Base-by-base conservation (phyloP, 768 basidiomycete species). In the Boletus insuetus region DNA sequence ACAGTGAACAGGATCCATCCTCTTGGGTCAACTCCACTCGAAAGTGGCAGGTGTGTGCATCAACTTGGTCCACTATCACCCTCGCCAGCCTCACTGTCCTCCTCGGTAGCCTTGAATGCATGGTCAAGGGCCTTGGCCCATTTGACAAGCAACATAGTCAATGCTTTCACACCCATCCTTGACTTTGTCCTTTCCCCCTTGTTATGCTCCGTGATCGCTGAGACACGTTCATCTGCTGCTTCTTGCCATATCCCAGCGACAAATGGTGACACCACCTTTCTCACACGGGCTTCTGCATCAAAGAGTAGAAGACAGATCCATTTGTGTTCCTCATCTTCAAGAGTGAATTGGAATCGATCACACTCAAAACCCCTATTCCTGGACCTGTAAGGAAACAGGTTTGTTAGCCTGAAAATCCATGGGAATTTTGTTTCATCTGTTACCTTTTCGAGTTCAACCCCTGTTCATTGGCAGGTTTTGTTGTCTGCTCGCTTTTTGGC, bases 241-340 rank as follows among this genome's bases (percentile, higher is more conserved):
- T 98, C 95, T 51, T 85, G 82, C 89, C 93, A 94, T 2, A 95
- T 77, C 0, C 83, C 82, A 40, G 77, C 76, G 35, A 96, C 90
- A 62, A 98, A 93, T 2, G 77, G 79, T 42, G 86, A 85, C 10
- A 95, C 87, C 2, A 91, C 93, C 53, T 80, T 84, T 14, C 97
- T 80, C 4, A 98, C 87, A 50, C 83, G 81, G 0, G 81, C 68
- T 64, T 98, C 95, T 46, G 86, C 82, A n/a, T n/a, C n/a, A n/a
- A n/a, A n/a, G n/a, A n/a, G n/a, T n/a, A n/a, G n/a, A n/a, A n/a
- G n/a, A n/a, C 91, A 94, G 6, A 98, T 74, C 61, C 82, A 78
- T 58, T 91, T 87, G 16, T 91, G 80, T 58, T 94, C 89, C 40
- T 91, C 89, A 39, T 98, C 97, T 57, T 92, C 91, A 98, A 80